A percentile compares a stretch with the other conserved stretches of the same genome.
These are phyloP conservation scores for Suillus subluteus DNA, from an alignment of 768 basidiomycete species.

Conservation along the genomic window DNA sequence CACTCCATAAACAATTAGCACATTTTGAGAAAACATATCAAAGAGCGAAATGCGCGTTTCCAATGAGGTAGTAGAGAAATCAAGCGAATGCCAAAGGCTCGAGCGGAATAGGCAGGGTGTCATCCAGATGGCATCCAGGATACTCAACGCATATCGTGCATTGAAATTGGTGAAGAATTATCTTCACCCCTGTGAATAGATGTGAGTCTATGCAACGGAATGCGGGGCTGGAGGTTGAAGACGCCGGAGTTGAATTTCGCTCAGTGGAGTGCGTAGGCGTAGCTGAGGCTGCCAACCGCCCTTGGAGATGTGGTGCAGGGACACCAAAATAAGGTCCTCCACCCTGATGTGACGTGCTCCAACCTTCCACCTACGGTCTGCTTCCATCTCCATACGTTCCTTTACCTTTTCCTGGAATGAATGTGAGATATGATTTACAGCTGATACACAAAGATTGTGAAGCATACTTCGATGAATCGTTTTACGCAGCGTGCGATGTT, in stretches of 20 bases:
- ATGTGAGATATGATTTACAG: conserved; percentile 13
- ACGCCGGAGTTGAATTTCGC: not conserved
- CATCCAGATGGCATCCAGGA: not conserved
- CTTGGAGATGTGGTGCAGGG: conserved; percentile 81
- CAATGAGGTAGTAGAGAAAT: not conserved
- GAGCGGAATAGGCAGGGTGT: too few relatives aligned
- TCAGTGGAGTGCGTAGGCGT: conserved; percentile 41
- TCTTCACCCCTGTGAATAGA: not conserved
- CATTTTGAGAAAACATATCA: conserved; percentile 2
- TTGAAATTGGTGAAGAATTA: not conserved
- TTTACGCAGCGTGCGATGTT: conserved; percentile 78
- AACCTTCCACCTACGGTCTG: conserved; percentile 65
- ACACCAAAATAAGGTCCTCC: conserved; percentile 73
- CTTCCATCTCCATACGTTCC: conserved; percentile 64
- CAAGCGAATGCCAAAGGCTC: not conserved
- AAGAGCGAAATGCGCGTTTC: not conserved
- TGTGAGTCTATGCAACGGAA: not conserved
- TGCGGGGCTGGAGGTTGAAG: not conserved
- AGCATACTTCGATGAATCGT: conserved; percentile 63
- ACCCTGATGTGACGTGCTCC: conserved; percentile 58
- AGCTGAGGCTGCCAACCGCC: conserved; percentile 85
- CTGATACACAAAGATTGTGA: not conserved
- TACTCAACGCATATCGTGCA: not conserved
- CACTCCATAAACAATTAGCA: not conserved
- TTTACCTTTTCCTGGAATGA: conserved; percentile 48